Base-by-base conservation (phyloP, 2,329 filamentous ascomycete species). In the Paracamarosporium sp. region DNA sequence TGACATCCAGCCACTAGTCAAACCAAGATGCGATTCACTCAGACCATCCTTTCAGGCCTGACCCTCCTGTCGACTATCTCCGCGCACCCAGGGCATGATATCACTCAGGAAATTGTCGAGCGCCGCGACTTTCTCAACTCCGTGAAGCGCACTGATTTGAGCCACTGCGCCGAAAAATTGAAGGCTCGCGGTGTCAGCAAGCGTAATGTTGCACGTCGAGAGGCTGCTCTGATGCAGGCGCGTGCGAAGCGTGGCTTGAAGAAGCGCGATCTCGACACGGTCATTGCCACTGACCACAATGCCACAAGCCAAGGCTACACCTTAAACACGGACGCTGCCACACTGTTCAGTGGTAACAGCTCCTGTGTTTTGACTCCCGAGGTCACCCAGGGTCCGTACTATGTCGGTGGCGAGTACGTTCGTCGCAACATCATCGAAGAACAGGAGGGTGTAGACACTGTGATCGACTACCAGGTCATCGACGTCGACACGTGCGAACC, bases 401-500 rank as follows among this genome's bases (percentile, higher is more conserved):
- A 63, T 50, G 80, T 84, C 45, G 65, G 72, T 15, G 83, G 82
- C 27, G 82, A 85, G 65, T 76, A 76, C 44, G 66, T 85, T 57
- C 78, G 83, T 24, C 61, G 73, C 27, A 73, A 85, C 63, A 67
- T 85, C 17, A 72, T 71, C 5, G 81, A 83, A 50, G 72, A 76
- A 13, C 75, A 84, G 66, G 55, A 58, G 2, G 83, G 83, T 44
- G 72, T 85, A 28, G 74, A 77, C 33, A 68, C 83, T 43, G 75
- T 77, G 5, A 66, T 83, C 25, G 82, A 83, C 62, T 74, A 81
- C 57, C 82, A 84, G 69, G 73, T 85, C 35, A 74, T 85, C 43
- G 81, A 85, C 57, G 76, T 82, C 33, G 70, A 77, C 22, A 84
- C 82, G 3, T 85, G 83, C 70, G 70, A 82, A 63, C 78, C 80